Conservation (phyloP, 371 early-diverging fungal species). For the Amoeboaphelidium occidentale region DNA sequence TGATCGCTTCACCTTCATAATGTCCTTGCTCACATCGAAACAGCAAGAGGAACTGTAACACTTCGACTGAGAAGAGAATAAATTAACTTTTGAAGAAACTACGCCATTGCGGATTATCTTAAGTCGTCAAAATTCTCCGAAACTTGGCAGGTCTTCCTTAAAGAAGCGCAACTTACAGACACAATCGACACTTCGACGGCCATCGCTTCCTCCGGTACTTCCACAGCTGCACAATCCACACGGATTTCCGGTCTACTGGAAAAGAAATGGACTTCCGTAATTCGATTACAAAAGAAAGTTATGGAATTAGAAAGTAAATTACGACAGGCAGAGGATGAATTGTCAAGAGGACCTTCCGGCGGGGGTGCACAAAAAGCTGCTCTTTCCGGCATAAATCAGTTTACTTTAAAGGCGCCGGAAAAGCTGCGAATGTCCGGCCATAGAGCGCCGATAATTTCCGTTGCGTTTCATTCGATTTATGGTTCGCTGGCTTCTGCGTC, state of each 20-base stretch:
- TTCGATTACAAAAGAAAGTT: slow-evolving; percentile 73
- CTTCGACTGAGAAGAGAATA: neutral
- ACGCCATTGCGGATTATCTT: slow-evolving; percentile 60
- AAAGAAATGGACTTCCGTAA: slow-evolving; percentile 82
- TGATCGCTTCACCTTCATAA: too few species aligned
- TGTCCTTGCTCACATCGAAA: slow-evolving; percentile 8
- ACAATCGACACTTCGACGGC: too few species aligned
- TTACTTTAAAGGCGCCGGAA: slow-evolving; percentile 67
- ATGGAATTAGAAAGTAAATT: slow-evolving; percentile 66
- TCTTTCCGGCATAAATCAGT: slow-evolving; percentile 21
- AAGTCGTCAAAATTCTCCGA: slow-evolving; percentile 36
- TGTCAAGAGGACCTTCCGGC: slow-evolving; percentile 36
- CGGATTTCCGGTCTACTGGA: slow-evolving; percentile 60
- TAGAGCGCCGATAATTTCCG: slow-evolving; percentile 47
- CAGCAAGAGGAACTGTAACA: slow-evolving; percentile 15
- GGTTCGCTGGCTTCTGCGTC: slow-evolving; percentile 56
- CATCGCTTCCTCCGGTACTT: slow-evolving; percentile 37
- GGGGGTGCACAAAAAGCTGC: slow-evolving; percentile 28
- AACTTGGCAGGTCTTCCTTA: slow-evolving; percentile 34
- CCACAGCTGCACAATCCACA: slow-evolving; percentile 40
- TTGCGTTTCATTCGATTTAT: slow-evolving; percentile 69
- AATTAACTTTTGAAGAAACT: neutral
- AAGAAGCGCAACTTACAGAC: too few species aligned
- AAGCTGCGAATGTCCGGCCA: slow-evolving; percentile 44
- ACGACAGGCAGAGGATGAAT: slow-evolving; percentile 43